Conservation (phyloP, 2,329 filamentous ascomycete genomes). For the Colletotrichum echinochloae region DNA sequence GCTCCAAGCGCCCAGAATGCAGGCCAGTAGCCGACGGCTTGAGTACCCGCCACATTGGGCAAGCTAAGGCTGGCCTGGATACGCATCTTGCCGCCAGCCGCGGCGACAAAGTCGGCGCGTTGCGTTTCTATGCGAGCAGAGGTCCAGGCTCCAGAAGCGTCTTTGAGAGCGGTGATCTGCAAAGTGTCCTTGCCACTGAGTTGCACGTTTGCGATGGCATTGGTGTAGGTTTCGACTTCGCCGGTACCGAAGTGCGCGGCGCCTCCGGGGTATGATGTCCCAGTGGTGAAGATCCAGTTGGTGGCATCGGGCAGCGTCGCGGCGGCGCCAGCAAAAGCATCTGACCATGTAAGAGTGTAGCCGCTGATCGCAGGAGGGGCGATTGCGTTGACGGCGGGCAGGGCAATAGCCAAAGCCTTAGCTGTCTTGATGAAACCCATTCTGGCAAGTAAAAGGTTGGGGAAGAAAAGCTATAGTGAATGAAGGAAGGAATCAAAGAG, state of each 20-base stretch:
- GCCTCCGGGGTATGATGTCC: neutral
- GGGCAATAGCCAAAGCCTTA: neutral
- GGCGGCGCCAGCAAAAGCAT: neutral
- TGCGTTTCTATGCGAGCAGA: constrained; percentile 57
- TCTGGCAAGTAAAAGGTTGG: neutral
- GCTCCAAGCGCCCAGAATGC: neutral
- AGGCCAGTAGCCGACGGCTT: neutral
- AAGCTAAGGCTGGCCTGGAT: constrained; percentile 55
- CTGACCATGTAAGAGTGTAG: neutral
- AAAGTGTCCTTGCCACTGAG: neutral
- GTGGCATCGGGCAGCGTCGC: neutral
- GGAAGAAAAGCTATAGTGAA: neutral
- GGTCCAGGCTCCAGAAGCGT: neutral
- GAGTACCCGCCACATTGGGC: constrained; percentile 53
- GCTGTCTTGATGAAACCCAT: neutral
- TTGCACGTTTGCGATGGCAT: neutral
- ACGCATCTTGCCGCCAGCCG: constrained; percentile 49
- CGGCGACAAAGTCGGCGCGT: constrained; percentile 50
- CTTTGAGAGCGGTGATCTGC: neutral
- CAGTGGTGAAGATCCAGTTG: neutral
- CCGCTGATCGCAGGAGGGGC: neutral
- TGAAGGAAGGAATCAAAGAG: neutral
- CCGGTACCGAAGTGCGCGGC: neutral
- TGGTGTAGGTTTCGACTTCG: neutral
- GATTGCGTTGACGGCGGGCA: neutral